Conservation (phyloP, 1,284 basidiomycete genomes). For the Trichosporon inkin region DNA sequence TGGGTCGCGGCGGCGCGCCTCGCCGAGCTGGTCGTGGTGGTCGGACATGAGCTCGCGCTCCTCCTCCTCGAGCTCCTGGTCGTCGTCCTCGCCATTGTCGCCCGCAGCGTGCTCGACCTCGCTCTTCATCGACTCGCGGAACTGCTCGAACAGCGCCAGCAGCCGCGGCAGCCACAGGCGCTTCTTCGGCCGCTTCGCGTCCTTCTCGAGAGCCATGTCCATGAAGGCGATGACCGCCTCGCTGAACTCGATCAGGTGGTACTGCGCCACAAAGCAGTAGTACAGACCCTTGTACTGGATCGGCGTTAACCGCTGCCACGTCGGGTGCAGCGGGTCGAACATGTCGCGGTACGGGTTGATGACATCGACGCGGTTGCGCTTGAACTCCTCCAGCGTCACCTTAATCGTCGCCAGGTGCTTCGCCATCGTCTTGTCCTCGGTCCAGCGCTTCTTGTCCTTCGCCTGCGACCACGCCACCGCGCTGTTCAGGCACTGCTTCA, state of each 20-base stretch:
- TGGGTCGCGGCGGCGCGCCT: conserved; percentile 44
- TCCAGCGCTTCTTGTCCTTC: conserved; percentile 7
- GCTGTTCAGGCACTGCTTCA: conserved; percentile 30
- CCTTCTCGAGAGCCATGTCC: conserved; percentile 58
- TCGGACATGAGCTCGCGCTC: conserved; percentile 25
- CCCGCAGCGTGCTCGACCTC: conserved; percentile 7
- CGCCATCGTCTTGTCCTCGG: background rate
- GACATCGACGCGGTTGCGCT: conserved; percentile 55
- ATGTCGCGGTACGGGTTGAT: conserved; percentile 65
- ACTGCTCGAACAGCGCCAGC: conserved; percentile 36
- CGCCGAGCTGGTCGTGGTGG: conserved; percentile 28
- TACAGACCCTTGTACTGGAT: conserved; percentile 51
- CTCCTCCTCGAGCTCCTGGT: conserved; percentile 8
- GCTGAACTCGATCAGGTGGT: conserved; percentile 60
- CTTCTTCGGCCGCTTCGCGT: conserved; percentile 55
- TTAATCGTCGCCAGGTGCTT: background rate
- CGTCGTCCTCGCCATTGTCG: conserved; percentile 10
- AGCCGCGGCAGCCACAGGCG: conserved; percentile 66
- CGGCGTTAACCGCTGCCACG: background rate
- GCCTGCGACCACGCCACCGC: conserved; percentile 30
- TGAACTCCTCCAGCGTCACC: conserved; percentile 52
- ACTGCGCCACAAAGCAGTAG: conserved; percentile 71
- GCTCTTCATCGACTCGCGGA: conserved; percentile 12
- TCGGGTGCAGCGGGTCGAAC: conserved; percentile 54
- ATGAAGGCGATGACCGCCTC: conserved; percentile 55